Evolutionary conservation across 495 filamentous ascomycete genomes (phyloP), one percentile per base, ranked within the genome.

Genomic region (Penicillium egyptiacum): DNA sequence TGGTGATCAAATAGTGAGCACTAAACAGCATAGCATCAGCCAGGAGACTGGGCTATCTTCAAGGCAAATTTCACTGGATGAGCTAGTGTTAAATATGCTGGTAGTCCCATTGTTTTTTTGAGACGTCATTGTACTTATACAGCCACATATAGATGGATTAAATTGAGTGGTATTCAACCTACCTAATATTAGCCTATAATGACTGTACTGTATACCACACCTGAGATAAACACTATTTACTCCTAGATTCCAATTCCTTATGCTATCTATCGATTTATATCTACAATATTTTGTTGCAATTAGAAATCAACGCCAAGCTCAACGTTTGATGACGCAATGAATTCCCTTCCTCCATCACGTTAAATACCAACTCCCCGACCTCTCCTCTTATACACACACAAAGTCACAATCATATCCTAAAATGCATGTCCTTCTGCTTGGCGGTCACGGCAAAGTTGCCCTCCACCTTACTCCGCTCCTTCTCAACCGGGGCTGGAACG

Each of bases 401-500:
- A 14, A 28, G 8, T 22, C 22, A 31, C 7, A 28, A 28, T 28
- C 26, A 7, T 16, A 12, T 26, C 22, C 14, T 30, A 44, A 44
- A 52, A 75, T 76, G 72, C 73, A 85, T 63, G 83, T 91, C 53
- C 83, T 91, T 47, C 73, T 94, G 40, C 84, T 95, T 40, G 90
- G 90, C 58, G 89, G 89, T 61, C 89, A 90, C 75, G 90, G 90
- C 72, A 91, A 90, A 69, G 70, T 94, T 46, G 83, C 88, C 55
- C 82, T 87, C 39, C 76, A 88, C n/a, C 77, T 93, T 11, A 94
- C 89, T n/a, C 85, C 84, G 2, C 77, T 90, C 52, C 83, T 93
- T 37, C 79, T 92, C 53, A 80, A 83, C 43, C 81, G 84, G 57
- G 82, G 82, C 57, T 92, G 90, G 84, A 81, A 79, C 57, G 83